Percentiles rank a stretch among this genome's conserved stretches.
These are phyloP conservation scores for Vigna mungo DNA, from an alignment of 306 rosid genomes.

Conservation along the genomic window DNA sequence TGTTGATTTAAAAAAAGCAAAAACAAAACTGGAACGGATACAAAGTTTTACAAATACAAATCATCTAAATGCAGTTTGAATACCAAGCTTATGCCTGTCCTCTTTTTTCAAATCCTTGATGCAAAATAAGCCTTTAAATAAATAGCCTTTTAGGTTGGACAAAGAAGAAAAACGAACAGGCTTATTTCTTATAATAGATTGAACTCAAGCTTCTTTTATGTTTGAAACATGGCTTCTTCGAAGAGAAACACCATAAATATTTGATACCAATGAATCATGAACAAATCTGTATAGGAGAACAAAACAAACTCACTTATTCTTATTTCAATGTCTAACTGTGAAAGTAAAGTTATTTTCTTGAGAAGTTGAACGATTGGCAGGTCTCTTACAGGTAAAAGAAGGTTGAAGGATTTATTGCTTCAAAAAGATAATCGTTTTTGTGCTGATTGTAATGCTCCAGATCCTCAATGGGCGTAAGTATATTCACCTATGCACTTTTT, in stretches of 20 bases:
- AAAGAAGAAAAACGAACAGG: neutral
- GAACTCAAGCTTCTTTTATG: neutral
- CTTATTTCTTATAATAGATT: neutral
- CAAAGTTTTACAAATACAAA: neutral
- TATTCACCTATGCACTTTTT: neutral
- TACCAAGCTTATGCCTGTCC: neutral
- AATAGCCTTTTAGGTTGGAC: neutral
- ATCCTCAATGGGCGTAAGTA: slow-evolving; percentile 99
- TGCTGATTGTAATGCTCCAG: slow-evolving; percentile 90
- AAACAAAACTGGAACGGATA: neutral
- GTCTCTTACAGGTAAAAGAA: slow-evolving; percentile 74
- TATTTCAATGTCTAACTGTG: slow-evolving; percentile 20
- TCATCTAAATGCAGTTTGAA: neutral
- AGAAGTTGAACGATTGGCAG: slow-evolving; percentile 43
- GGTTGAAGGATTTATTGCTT: slow-evolving; percentile 74
- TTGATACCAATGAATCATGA: too few species aligned
- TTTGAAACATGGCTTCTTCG: too few species aligned
- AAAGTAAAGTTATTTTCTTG: slow-evolving; percentile 36
- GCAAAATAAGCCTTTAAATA: neutral
- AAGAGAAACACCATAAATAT: too few species aligned
- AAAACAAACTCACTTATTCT: neutral
- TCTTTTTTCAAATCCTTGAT: neutral
- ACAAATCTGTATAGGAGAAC: too few species aligned
- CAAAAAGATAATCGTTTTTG: slow-evolving; percentile 81
- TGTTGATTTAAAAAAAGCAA: too few species aligned